Evolutionary conservation across 345 rosid genomes (phyloP), one percentile per base, ranked within the genome.

Genomic region (Eucalyptus coolabah): DNA sequence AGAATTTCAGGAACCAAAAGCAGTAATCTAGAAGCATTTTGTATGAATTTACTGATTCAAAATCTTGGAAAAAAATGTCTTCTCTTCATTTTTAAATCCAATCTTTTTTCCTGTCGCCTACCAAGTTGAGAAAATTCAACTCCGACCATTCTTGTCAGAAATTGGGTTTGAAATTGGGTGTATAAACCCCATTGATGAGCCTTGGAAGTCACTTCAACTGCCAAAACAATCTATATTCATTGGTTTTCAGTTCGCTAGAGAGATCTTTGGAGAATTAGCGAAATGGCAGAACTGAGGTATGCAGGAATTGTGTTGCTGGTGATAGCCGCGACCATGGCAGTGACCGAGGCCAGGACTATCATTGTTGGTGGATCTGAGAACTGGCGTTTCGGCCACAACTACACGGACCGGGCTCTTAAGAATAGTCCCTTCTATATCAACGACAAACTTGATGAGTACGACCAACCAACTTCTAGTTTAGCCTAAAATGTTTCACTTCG

Each of bases 371-470:
- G 91, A 40, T 63, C 89, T 13, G 87, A 91, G 72, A 69, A 67
- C 50, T 90, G 91, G 91, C 88, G 50, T 72, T 89, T 60, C 40
- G 91, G 90, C 56, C 85, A 88, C 16, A 90, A 91, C 88, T 91
- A 91, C 88, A 63, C 87, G 7, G 88, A 87, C 15, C 88, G 91
- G 89, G 63, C 88, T 85, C 88, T 88, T 54, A 89, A 87, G 88
- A 88, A 72, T 65, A 47, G 89, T 53, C 91, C 93, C 88, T 88
- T 90, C 50, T 90, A 49, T 81, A 65, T 90, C 53, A 87, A 88
- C 21, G 91, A 91, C 87, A 88, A 83, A 32, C 88, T 91, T 9
- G 88, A 65, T 88, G 8, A 51, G 69, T 45, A 5, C 10, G 13
- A 23, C 86, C 89, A 47, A 2, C 50, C 50, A 77, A 19, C 5